Evolutionary conservation across 2,329 filamentous ascomycete genomes (phyloP), one percentile per base, ranked within the genome.

Genomic region (Thielaviopsis ethacetica): DNA sequence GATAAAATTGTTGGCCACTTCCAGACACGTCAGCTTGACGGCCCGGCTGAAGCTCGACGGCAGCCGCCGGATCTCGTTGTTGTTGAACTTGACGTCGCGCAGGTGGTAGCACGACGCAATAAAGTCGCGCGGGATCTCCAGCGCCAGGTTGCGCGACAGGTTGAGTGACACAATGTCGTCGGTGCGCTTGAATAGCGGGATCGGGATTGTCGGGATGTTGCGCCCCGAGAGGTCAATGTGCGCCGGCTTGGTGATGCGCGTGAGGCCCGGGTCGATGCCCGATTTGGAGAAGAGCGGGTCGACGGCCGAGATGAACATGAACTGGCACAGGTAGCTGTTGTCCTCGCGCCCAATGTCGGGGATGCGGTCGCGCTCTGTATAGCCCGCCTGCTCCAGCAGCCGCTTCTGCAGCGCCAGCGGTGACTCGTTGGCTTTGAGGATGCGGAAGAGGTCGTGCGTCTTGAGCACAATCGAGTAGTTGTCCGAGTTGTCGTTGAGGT

Each of bases 391-490:
- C 70, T 95, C 86, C 19, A 98, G 74, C 19, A 98, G 77, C 54
- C 84, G 80, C 71, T 96, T 97, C 69, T 98, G 93, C 67, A 98
- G 89, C 24, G 93, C 77, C 41, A 97, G 77, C 0, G 93, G 93
- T 52, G 88, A 81, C 71, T 98, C 93, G 15, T 79, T 78, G 3
- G 83, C 79, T 56, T 83, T 80, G 13, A 98, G 77, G 61, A 96
- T 87, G 53, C 91, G 82, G 19, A 89, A 86, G 22, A 94, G 79
- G 65, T 94, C 89, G 68, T 96, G 91, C 72, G 94, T 96, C 65
- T 86, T 88, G 75, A 98, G 81, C 49, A 97, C 86, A 62, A 98
- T 94, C 68, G 96, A 88, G 69, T 95, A 98, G 65, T 95, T 95
- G 66, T 93, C 88, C 60, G 95, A 73, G 63, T 89, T 87, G 65